Evolutionary conservation across 2,329 filamentous ascomycete genomes (phyloP), one percentile per base, ranked within the genome.

Genomic region (Curvularia verruculosa): DNA sequence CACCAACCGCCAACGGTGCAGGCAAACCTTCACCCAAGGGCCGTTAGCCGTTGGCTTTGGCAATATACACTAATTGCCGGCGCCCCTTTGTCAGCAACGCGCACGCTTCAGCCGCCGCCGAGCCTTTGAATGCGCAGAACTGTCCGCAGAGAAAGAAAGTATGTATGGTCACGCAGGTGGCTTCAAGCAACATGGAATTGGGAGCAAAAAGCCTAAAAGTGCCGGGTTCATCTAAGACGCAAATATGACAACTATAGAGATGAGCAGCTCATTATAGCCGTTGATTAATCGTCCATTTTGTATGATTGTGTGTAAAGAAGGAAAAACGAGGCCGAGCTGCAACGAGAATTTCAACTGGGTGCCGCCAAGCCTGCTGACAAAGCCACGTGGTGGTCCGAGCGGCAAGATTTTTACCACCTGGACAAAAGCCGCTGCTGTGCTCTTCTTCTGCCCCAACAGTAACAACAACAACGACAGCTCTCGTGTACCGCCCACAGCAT

Each of bases 161-260:
- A 70, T 75, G 73, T 75, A 55, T 61, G 71, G 75, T 73, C 69
- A 75, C 72, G 68, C 75, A 75, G 71, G 74, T 78, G 68, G 70
- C 71, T 72, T 68, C 68, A 68, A 69, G 69, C 68, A 62, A 60
- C 70, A 72, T 67, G 31, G 65, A 69, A 61, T 45, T 48, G 51
- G 67, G 69, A 66, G 64, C 68, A 70, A 68, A 60, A 71, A 75
- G 72, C 69, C 72, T 74, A 74, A 75, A 71, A 66, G 70, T 70
- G 73, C 72, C 74, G 53, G 54, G 52, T 46, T 65, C 60, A 78
- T 72, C 78, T 67, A 76, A 53, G 73, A 75, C 77, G 75, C 72
- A 78, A 79, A 79, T 79, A 78, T 79, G 77, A 79, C 76, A 75
- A 70, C 75, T 73, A 74, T 69, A 73, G 54, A 70, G 71, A 76